Conservation (phyloP, 305 asterid genomes). For the Ilex paraguariensis region DNA sequence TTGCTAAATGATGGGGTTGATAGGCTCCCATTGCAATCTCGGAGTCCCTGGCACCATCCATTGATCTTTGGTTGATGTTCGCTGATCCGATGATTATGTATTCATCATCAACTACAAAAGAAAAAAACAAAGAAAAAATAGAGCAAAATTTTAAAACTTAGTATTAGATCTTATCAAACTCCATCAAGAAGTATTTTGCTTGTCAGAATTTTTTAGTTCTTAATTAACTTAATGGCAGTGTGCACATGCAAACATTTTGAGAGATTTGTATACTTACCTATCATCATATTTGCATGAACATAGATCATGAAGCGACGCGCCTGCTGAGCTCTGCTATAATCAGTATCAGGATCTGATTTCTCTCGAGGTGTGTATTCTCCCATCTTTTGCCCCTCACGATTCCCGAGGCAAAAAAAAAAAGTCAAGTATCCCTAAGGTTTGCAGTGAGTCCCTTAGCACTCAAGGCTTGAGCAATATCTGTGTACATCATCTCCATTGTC, state of each 20-base stretch:
- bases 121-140: neutral
- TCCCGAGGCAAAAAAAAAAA: conserved; percentile 90
- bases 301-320: conserved; percentile 87
- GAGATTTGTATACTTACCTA: conserved; percentile 29
- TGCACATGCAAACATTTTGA: too few species aligned
- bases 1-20: conserved; percentile 67
- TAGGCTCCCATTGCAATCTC: conserved; percentile 94
- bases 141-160: too few species aligned
- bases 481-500: conserved; percentile 95
- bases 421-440: conserved; percentile 68
- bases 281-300: conserved; percentile 90
- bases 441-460: conserved; percentile 41
- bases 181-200: too few species aligned
- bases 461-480: conserved; percentile 49
- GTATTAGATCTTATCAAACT: too few species aligned
- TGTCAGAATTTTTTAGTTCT: too few species aligned
- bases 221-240: too few species aligned
- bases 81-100: conserved; percentile 82
- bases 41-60: conserved; percentile 81
- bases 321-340: conserved; percentile 69
- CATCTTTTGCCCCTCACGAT: conserved; percentile 39
- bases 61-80: conserved; percentile 88
- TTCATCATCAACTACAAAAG: conserved; percentile 63
- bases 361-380: conserved; percentile 56
- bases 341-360: conserved; percentile 53